phyloP scores from a whole-genome alignment of 306 rosid species.

The Cicer chorassanicum region DNA sequence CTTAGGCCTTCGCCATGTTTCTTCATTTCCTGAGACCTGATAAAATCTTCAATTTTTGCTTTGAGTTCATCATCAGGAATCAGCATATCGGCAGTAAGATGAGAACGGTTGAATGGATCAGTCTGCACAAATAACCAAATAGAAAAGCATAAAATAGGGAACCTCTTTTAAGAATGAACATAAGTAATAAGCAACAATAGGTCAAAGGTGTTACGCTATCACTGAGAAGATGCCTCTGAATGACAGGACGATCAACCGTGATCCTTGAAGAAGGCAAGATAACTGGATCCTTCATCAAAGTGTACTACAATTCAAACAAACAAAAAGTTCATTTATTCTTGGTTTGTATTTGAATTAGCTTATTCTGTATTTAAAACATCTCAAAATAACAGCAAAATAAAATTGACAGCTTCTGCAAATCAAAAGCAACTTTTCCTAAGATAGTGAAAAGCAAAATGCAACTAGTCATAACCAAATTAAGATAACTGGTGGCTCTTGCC shows the following conservation, averaged over 20 bases:
- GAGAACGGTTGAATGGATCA: slow-evolving; percentile 98
- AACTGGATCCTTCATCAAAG: slow-evolving; percentile 99
- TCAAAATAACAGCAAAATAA: background rate
- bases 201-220: slow-evolving; percentile 58
- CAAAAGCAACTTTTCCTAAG: background rate
- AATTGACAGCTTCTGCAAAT: background rate
- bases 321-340: background rate
- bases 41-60: slow-evolving; percentile 79
- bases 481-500: background rate
- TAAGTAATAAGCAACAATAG: background rate
- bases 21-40: slow-evolving; percentile 75
- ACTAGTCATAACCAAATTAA: background rate
- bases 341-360: background rate
- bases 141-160: slow-evolving; percentile 26
- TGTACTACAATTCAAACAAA: slow-evolving; percentile 63
- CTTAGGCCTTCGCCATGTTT: slow-evolving; percentile 56
- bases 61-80: slow-evolving; percentile 74
- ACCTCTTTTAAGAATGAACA: background rate
- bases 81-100: slow-evolving; percentile 86
- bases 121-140: slow-evolving; percentile 59
- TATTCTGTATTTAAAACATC: background rate
- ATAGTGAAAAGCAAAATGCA: background rate
- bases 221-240: slow-evolving; percentile 99
- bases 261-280: slow-evolving; percentile 95
- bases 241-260: slow-evolving; percentile 88